Evolutionary conservation across 805 yeast genomes (phyloP).

Genomic region (Cyberlindnera galapagoensis): DNA sequence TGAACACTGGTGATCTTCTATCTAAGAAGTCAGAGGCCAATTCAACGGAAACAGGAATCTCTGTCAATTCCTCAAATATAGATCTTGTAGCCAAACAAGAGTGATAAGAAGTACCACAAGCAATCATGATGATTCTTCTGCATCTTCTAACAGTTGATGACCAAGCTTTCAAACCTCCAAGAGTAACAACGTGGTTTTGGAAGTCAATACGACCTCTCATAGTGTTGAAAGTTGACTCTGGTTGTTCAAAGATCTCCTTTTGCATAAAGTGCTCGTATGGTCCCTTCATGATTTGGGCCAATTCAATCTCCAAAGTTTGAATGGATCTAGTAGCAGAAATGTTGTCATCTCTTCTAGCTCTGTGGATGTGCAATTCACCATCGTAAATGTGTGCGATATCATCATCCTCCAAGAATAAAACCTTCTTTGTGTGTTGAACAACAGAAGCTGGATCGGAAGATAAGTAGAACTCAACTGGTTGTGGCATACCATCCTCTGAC

Average conservation of each 20-base stretch:
- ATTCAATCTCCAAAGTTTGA: conserved; percentile 93
- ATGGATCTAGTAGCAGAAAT: conserved; percentile 93
- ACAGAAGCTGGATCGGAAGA: conserved; percentile 98
- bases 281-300: conserved; percentile 98
- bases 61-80: conserved; percentile 92
- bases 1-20: conserved; percentile 91
- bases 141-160: conserved; percentile 88
- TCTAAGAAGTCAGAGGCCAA: conserved; percentile 93
- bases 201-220: conserved; percentile 99
- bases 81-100: conserved; percentile 97
- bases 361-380: conserved; percentile 97
- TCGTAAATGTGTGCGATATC: conserved; percentile 97
- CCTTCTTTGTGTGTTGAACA: conserved; percentile 94
- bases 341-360: conserved; percentile 83
- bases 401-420: conserved; percentile 92
- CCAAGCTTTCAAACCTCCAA: conserved; percentile 87
- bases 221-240: conserved; percentile 95
- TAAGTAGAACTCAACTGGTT: conserved; percentile 91
- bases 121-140: conserved; percentile 94
- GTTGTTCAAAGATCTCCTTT: conserved; percentile 98
- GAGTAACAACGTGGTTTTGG: conserved; percentile 62
- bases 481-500: conserved; percentile 87
- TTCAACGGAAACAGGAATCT: conserved; percentile 88
- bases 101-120: conserved; percentile 99
- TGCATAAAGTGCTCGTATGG: conserved; percentile 95